Evolutionary conservation across 192 early-diverging fungal genomes (phyloP).

Genomic region (Coemansia sp.): DNA sequence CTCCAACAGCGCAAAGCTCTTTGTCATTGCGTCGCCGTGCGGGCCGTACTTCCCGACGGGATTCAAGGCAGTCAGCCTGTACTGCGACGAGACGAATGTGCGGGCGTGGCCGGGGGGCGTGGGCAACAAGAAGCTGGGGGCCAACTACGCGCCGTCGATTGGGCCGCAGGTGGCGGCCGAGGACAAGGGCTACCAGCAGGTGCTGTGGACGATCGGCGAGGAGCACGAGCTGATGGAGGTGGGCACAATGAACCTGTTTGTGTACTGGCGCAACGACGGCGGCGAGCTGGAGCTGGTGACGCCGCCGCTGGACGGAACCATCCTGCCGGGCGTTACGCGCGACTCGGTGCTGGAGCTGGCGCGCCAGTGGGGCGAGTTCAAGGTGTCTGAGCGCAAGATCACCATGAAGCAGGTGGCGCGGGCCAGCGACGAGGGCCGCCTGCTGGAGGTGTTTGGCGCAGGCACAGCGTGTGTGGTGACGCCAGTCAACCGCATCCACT

Average conservation of each 20-base stretch:
- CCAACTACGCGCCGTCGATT: slow-evolving; percentile 55
- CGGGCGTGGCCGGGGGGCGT: slow-evolving; percentile 96
- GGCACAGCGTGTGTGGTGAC: slow-evolving; percentile 95
- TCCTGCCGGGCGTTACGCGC: slow-evolving; percentile 93
- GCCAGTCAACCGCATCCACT: slow-evolving; percentile 86
- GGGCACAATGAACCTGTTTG: slow-evolving; percentile 97
- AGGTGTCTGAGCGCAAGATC: slow-evolving; percentile 81
- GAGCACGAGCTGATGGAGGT: slow-evolving; percentile 90
- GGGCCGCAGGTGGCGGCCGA: slow-evolving; percentile 83
- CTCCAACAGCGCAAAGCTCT: slow-evolving; percentile 76
- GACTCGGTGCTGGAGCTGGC: slow-evolving; percentile 85
- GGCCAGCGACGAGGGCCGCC: slow-evolving; percentile 73
- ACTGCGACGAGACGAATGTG: slow-evolving; percentile 80
- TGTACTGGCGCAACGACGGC: slow-evolving; percentile 78
- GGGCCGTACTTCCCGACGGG: slow-evolving; percentile 97
- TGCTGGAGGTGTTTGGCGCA: slow-evolving; percentile 92
- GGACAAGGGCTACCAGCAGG: slow-evolving; percentile 87
- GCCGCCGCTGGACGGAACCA: slow-evolving; percentile 90
- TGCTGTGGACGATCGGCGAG: slow-evolving; percentile 91
- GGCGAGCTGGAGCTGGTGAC: slow-evolving; percentile 86
- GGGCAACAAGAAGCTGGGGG: slow-evolving; percentile 90
- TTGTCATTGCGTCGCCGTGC: slow-evolving; percentile 87
- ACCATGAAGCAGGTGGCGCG: slow-evolving; percentile 76
- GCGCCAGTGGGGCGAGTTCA: slow-evolving; percentile 80
- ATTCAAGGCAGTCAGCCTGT: slow-evolving; percentile 82